These are phyloP conservation scores for Lasiodiplodia hormozganensis DNA, from an alignment of 2,329 filamentous ascomycete genomes.

Conservation along the genomic window DNA sequence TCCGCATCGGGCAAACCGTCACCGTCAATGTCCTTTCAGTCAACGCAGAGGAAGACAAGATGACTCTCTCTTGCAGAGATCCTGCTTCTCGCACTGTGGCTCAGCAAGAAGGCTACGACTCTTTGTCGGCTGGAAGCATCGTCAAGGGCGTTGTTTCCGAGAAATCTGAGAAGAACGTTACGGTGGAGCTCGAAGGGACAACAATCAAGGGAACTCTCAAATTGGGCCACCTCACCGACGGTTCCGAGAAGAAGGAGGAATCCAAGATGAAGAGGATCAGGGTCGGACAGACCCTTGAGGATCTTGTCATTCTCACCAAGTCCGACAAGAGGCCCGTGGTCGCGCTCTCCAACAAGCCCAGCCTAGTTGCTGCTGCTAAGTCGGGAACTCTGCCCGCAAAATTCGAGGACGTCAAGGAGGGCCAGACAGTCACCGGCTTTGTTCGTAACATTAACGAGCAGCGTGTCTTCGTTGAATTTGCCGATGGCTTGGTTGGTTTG, in stretches of 20 bases:
- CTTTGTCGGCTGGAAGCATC: constrained; percentile 74
- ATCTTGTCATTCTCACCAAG: constrained; percentile 88
- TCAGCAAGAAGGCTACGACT: constrained; percentile 74
- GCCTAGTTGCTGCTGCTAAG: constrained; percentile 76
- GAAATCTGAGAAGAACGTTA: constrained; percentile 51
- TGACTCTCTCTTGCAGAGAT: constrained; percentile 94
- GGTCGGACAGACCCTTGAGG: constrained; percentile 80
- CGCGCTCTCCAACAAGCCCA: constrained; percentile 81
- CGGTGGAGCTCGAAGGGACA: constrained; percentile 76
- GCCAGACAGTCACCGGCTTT: constrained; percentile 75
- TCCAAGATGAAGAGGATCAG: constrained; percentile 80
- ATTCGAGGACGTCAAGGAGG: constrained; percentile 75
- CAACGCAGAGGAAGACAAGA: constrained; percentile 71
- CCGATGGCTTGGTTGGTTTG: constrained; percentile 76
- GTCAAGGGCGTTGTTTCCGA: constrained; percentile 73
- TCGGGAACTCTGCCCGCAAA: constrained; percentile 73
- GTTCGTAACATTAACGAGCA: constrained; percentile 78
- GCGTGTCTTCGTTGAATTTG: constrained; percentile 89
- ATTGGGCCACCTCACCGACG: constrained; percentile 82
- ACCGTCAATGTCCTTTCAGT: constrained; percentile 87
- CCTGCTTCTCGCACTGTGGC: constrained; percentile 79
- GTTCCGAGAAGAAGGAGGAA: constrained; percentile 77
- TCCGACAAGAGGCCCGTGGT: constrained; percentile 78
- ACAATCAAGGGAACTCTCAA: constrained; percentile 80
- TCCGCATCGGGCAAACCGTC: constrained; percentile 87